Conservation (phyloP, 306 rosid species). For the Alnus rubra region DNA sequence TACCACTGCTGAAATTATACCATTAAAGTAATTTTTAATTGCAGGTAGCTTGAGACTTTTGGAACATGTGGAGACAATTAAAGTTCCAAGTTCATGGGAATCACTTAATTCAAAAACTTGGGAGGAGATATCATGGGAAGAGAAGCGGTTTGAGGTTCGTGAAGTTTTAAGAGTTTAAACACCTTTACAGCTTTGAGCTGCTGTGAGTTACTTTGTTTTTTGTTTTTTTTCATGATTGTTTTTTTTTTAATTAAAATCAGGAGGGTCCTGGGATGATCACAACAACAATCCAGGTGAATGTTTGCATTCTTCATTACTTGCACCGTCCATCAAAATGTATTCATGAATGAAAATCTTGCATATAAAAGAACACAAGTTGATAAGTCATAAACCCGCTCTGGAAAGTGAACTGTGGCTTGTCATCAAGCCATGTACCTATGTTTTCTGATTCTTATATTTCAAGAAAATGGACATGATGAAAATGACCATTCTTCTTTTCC, state of each 20-base stretch:
- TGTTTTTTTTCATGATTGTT: background rate
- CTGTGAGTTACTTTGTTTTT: background rate
- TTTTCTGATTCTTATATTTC: conserved; percentile 10
- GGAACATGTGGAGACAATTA: conserved; percentile 66
- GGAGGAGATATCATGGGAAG: conserved; percentile 67
- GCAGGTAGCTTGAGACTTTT: conserved; percentile 83
- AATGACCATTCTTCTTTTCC: background rate
- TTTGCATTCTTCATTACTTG: conserved; percentile 13
- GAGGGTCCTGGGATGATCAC: conserved; percentile 79
- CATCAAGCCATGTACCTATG: conserved; percentile 10
- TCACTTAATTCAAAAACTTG: conserved; percentile 56
- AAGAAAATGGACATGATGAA: conserved; percentile 6
- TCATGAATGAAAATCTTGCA: background rate
- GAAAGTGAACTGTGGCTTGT: background rate
- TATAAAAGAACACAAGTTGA: background rate
- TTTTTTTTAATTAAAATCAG: conserved; percentile 42
- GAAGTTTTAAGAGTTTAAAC: conserved; percentile 18
- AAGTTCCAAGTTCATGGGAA: conserved; percentile 66
- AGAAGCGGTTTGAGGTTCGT: conserved; percentile 66
- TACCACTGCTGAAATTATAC: conserved; percentile 2
- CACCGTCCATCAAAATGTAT: background rate
- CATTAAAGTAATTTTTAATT: conserved; percentile 20
- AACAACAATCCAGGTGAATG: conserved; percentile 55
- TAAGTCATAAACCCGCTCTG: background rate
- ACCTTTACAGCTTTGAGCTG: background rate